Percentiles rank a stretch among this genome's conserved stretches.
Evolutionary conservation across 495 filamentous ascomycete genomes (phyloP).

Genomic region (Copromyces sp.): DNA sequence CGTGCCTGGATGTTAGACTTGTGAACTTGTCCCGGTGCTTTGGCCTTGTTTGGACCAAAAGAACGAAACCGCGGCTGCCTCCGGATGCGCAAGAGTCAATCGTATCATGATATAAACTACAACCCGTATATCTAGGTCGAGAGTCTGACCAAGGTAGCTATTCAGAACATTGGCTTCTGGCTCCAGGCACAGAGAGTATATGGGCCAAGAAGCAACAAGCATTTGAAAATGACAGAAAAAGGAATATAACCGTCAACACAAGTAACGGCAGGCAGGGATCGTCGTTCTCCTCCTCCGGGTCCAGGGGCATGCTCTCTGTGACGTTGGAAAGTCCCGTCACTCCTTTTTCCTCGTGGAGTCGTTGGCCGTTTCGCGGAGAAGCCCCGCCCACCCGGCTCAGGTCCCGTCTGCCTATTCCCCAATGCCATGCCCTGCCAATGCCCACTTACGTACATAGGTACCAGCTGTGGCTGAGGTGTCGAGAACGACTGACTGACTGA

Average conservation of each 20-base stretch:
- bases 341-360: not conserved
- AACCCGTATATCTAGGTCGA: not conserved
- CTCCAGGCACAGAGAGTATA: not conserved
- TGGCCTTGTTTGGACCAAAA: not conserved
- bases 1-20: not conserved
- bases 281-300: not conserved
- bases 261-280: not conserved
- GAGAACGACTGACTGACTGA: not conserved
- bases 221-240: not conserved
- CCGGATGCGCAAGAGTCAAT: not conserved
- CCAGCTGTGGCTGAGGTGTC: not conserved
- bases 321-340: not conserved
- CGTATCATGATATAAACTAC: not conserved
- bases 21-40: not conserved
- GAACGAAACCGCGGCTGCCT: not conserved
- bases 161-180: not conserved
- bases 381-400: not conserved
- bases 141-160: not conserved
- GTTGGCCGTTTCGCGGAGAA: not conserved
- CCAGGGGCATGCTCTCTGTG: not conserved
- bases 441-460: not conserved
- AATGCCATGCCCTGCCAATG: not conserved
- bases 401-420: not conserved
- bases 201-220: not conserved
- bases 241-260: not conserved